Evolutionary conservation across 768 basidiomycete genomes (phyloP), one percentile per base, ranked within the genome.

Genomic region (Asterophora parasitica): DNA sequence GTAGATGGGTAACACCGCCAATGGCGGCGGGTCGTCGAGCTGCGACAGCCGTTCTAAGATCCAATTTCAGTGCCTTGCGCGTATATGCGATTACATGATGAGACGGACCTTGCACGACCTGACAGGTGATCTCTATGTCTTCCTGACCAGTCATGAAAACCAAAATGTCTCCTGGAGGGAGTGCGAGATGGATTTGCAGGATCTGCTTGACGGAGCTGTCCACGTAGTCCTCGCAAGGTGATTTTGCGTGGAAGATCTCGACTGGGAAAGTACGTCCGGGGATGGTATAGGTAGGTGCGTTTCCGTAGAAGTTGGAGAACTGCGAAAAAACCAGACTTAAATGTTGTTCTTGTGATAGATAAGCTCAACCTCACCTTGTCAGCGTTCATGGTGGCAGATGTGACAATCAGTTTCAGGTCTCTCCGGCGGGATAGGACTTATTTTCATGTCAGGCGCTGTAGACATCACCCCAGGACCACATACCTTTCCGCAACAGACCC

Each of bases 141-240:
- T 98, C 96, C 69, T 98, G 96, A 31, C 96, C 96, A 20, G 96
- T 99, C 95, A 98, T 98, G 67, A 99, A 99, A 19, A 98, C 92
- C 34, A 99, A 74, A 43, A 98, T 89, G 68, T 99, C 96, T 11
- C 96, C 96, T 0, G 83, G 81, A 16, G 95, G 92, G 13, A 88
- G 77, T 1, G 95, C 92, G 33, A 98, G 74, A 63, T 99, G 95
- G 36, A 99, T 98, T 61, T 95, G 91, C 23, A 98, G 76, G 12
- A 98, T 89, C 67, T 99, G 95, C 71, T 98, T 99, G 57, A 99
- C 96, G 1, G 96, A 88, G 52, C 89, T 83, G 63, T 99, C 96
- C 48, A 99, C 96, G 61, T 99, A 99, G 64, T 99, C 96, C 63
- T 99, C 96, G 60, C 95, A 99, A 0, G 96, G 96, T 0, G 94